phyloP scores from a whole-genome alignment of 192 early-diverging fungal genomes.

The Coemansia umbellata region DNA sequence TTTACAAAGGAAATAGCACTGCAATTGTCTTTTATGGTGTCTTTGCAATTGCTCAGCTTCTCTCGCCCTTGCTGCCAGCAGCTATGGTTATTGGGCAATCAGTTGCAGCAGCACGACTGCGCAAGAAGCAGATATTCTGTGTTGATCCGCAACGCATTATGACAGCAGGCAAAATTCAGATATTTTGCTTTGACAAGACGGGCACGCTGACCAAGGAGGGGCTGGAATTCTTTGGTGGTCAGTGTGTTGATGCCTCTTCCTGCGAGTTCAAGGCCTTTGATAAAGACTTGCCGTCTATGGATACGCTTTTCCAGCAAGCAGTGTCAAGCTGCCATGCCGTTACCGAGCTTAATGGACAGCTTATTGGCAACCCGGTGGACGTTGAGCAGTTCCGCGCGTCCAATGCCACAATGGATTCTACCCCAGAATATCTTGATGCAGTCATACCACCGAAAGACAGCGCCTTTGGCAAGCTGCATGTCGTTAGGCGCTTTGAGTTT shows the following conservation, averaged over 20 bases:
- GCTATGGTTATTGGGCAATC: conserved; percentile 62
- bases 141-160: conserved; percentile 62
- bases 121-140: conserved; percentile 56
- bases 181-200: conserved; percentile 66
- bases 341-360: conserved; percentile 48
- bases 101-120: conserved; percentile 51
- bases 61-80: conserved; percentile 62
- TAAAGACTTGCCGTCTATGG: conserved; percentile 1
- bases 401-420: conserved; percentile 9
- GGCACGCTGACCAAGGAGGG: conserved; percentile 66
- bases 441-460: conserved; percentile 17
- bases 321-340: conserved; percentile 59
- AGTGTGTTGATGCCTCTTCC: conserved; percentile 15
- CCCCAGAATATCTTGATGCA: conserved; percentile 46
- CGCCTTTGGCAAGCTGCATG: conserved; percentile 7
- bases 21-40: conserved; percentile 68
- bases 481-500: conserved; percentile 65
- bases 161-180: conserved; percentile 59
- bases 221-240: conserved; percentile 55
- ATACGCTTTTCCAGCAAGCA: conserved; percentile 16
- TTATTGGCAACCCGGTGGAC: conserved; percentile 66
- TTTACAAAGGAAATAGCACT: conserved; percentile 43
- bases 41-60: conserved; percentile 63
- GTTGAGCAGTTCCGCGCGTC: conserved; percentile 64
- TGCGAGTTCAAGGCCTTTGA: conserved; percentile 6